Evolutionary conservation across 352 stramenopile genomes (phyloP).

Genomic region (Salisapilia sapeloensis): DNA sequence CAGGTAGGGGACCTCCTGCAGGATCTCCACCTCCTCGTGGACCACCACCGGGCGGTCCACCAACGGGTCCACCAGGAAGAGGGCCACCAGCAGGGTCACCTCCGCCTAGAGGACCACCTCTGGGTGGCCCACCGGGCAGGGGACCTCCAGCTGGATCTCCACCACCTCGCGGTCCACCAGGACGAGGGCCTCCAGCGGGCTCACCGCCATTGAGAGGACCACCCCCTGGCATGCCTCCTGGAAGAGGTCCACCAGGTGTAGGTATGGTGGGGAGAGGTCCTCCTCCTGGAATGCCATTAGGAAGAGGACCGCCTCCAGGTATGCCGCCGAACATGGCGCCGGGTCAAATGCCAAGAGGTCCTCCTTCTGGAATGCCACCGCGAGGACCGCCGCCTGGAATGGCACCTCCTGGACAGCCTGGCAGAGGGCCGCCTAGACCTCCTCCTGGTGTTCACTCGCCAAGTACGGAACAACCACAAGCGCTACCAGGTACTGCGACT

Average conservation of each 20-base stretch:
- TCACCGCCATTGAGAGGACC: slow-evolving; percentile 12
- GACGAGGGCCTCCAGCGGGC: slow-evolving; percentile 5
- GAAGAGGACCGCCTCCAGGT: slow-evolving; percentile 7
- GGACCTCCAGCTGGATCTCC: slow-evolving; percentile 7
- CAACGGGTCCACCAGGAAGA: slow-evolving; percentile 6
- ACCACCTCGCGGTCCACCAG: slow-evolving; percentile 2
- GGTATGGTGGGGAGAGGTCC: slow-evolving; percentile 4
- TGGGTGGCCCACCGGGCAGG: slow-evolving; percentile 6
- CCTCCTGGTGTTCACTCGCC: slow-evolving; percentile 7
- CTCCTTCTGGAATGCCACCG: slow-evolving; percentile 8
- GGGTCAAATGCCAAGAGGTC: slow-evolving; percentile 3
- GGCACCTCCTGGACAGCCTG: slow-evolving; percentile 2
- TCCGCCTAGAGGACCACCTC: slow-evolving; percentile 5
- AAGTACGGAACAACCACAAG: too few species aligned
- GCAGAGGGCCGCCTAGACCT: slow-evolving; percentile 5
- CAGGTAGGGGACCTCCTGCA: slow-evolving; percentile 6
- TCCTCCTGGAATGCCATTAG: slow-evolving; percentile 16
- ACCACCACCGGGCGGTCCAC: slow-evolving; percentile 8
- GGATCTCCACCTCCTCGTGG: slow-evolving; percentile 4
- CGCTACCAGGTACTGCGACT: slow-evolving; percentile 4
- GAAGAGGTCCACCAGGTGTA: slow-evolving; percentile 10
- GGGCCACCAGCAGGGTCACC: slow-evolving; percentile 5
- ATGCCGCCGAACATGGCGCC: neutral
- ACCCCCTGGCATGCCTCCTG: slow-evolving; percentile 12
- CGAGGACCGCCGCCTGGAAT: slow-evolving; percentile 5